Base-by-base conservation (phyloP, 345 rosid genomes). In the Linum tenue region DNA sequence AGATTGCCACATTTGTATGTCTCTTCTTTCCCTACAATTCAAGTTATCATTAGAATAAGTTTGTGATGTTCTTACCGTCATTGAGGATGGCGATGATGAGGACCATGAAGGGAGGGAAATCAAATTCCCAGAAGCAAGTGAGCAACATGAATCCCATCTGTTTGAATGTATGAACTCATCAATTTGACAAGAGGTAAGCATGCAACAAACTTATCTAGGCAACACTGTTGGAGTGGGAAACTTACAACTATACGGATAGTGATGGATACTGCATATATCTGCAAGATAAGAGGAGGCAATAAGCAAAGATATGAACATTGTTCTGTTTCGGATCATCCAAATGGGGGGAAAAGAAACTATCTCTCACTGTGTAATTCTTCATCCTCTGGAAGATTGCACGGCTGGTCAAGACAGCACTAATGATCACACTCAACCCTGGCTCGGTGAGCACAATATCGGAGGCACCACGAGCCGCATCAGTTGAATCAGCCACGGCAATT, bases 101-200 rank as follows among this genome's bases (percentile, higher is more conserved):
- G 65, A 85, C 90, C 90, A 85, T 83, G 75, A 85, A 85, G 56
- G 90, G 90, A 37, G 90, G 86, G 63, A 85, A 85, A 57, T 85
- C 85, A 43, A 85, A 85, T 74, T 85, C 66, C 90, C 90, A 85
- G 75, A 81, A 77, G 56, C 69, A 71, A 65, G 81, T 74, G 16
- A 83, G 77, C 76, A 83, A 74, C 87, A 83, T 81, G 67, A 83
- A 83, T 43, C 87, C 84, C 43, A 82, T 73, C 89, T 84, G 80
- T 75, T 9, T 42, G n/a, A 22, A 22, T 16, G 64, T 64, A 74
- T 61, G 69, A 76, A 10, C 37, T 56, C 53, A 48, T 48, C 11
- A 48, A 15, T 1, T 48, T 48, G 53, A 22, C 31, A 22, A 48
- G 53, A 48, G 14, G 53, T 48, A 48, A 48, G 14, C 53, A 48